Base-by-base conservation (phyloP, 768 basidiomycete genomes). In the Collybiopsis confluens region DNA sequence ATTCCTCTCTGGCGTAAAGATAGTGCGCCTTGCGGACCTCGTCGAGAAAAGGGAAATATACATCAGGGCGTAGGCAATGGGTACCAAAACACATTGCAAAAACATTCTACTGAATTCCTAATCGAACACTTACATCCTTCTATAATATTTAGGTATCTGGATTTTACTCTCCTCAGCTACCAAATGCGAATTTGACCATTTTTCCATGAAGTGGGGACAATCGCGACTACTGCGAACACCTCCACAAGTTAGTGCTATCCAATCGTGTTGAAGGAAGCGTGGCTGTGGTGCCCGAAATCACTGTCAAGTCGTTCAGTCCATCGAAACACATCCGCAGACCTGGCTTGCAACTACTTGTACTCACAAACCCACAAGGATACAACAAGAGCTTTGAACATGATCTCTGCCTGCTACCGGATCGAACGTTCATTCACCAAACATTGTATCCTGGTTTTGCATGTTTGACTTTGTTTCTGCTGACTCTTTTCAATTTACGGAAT, bases 211-310 rank as follows among this genome's bases (percentile, higher is more conserved):
- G 90, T 62, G 94, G 86, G 5, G 92, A 98, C 68, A 90, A 96
- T 66, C 88, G 91, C 46, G 94, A 97, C 68, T 90, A 90, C 61
- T 98, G 94, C 62, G 90, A 92, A 59, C 78, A 86, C 61, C 70
- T 68, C 21, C 89, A 90, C 65, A 69, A 70, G 30, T 58, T 71
- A 8, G 62, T 66, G 3, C 60, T 56, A n/a, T 56, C 60, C 18
- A 62, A 66, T 41, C 45, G 48, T 37, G 56, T 62, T 33, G 49
- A 52, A 15, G 57, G 56, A 13, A 56, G 57, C 58, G 64, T 44
- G 5, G 50, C 58, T 30, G 55, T 62, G 2, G 72, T 86, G 41
- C 84, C 85, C 44, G 93, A 96, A 69, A 80, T 93, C 20, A 94
- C 92, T 1, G 75, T 96, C 55, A 95, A 93, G 66, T 88, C 92